Evolutionary conservation across 2,329 filamentous ascomycete species (phyloP).

Genomic region (Chaetomium sp.): DNA sequence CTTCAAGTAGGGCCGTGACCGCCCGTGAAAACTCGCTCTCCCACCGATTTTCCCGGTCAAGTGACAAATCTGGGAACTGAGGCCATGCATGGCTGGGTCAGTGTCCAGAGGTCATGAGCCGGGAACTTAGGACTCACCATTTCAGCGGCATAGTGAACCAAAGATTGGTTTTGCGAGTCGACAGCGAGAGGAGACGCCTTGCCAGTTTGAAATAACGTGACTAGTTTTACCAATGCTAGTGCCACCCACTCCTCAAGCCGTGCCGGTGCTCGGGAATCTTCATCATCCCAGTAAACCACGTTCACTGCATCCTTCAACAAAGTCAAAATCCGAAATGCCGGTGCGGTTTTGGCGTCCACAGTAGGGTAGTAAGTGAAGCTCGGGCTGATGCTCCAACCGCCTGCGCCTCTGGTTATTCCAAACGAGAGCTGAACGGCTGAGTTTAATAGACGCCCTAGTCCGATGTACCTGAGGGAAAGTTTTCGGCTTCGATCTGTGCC

Average conservation of each 20-base stretch:
- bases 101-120: no score
- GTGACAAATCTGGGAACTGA: no score
- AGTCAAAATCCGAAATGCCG: background rate
- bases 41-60: no score
- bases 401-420: background rate
- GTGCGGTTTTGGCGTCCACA: background rate
- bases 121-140: background rate
- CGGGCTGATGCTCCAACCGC: slow-evolving; percentile 2
- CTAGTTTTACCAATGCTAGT: background rate
- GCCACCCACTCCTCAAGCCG: no score
- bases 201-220: background rate
- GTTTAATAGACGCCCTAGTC: background rate
- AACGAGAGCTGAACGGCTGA: slow-evolving; percentile 2
- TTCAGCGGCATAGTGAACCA: background rate
- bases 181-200: slow-evolving; percentile 2
- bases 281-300: no score
- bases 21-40: no score
- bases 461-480: background rate
- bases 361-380: slow-evolving; percentile 5
- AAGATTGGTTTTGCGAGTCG: background rate
- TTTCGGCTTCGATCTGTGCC: background rate
- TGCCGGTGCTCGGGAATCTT: no score
- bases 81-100: no score
- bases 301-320: background rate
- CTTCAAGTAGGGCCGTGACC: no score